These are phyloP conservation scores for Aspergillus cavernicola DNA, from an alignment of 495 filamentous ascomycete species.

Conservation along the genomic window DNA sequence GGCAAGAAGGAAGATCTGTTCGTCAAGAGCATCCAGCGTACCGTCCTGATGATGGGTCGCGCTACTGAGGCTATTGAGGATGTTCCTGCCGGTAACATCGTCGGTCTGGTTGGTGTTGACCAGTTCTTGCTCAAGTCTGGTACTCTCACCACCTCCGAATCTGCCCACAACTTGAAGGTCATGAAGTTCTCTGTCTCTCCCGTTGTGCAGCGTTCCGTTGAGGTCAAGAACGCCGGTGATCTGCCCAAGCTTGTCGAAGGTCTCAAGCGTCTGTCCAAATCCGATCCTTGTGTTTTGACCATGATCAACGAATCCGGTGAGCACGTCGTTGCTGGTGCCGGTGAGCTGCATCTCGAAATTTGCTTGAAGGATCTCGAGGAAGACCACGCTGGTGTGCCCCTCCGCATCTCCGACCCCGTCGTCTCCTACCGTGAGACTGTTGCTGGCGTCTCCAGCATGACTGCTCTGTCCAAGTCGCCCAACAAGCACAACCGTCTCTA, in stretches of 20 bases:
- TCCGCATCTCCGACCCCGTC: constrained; percentile 94
- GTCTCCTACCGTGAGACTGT: constrained; percentile 98
- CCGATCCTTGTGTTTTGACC: constrained; percentile 95
- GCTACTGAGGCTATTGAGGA: constrained; percentile 99
- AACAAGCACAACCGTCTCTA: constrained; percentile 99
- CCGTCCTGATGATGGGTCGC: constrained; percentile 99
- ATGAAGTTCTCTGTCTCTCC: constrained; percentile 99
- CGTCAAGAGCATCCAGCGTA: constrained; percentile 99
- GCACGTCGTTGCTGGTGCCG: constrained; percentile 98
- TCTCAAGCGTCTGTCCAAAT: constrained; percentile 99
- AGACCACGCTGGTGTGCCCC: constrained; percentile 97
- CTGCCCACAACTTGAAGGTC: constrained; percentile 99
- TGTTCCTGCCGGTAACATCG: constrained; percentile 98
- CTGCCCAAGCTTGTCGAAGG: constrained; percentile 99
- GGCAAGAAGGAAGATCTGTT: constrained; percentile 99
- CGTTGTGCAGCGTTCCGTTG: constrained; percentile 96
- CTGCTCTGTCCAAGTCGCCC: constrained; percentile 97
- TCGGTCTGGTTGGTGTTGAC: constrained; percentile 97
- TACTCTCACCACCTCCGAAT: constrained; percentile 95
- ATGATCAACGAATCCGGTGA: constrained; percentile 87
- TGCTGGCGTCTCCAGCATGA: constrained; percentile 74
- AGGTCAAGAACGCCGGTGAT: constrained; percentile 99
- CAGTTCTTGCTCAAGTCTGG: constrained; percentile 99
- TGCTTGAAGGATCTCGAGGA: constrained; percentile 99
- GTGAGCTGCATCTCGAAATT: constrained; percentile 99